Evolutionary conservation across 768 basidiomycete genomes (phyloP).

Genomic region (Rickenella mellea): DNA sequence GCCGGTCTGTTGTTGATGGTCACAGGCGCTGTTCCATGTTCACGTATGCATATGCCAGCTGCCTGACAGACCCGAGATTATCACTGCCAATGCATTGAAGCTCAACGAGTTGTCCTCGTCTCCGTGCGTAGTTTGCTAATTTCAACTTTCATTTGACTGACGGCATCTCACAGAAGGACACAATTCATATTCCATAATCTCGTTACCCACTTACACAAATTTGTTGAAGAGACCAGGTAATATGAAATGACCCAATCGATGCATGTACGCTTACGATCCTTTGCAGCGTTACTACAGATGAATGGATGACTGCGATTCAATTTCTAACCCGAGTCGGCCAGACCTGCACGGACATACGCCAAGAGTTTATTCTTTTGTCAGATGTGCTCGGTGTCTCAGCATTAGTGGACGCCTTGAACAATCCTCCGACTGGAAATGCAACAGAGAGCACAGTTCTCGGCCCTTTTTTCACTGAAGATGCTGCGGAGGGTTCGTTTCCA

Average conservation of each 20-base stretch:
- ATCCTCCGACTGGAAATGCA: slow-evolving; percentile 48
- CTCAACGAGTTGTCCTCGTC: slow-evolving; percentile 26
- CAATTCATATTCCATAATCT: slow-evolving; percentile 42
- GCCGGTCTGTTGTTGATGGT: slow-evolving; percentile 22
- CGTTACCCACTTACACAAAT: slow-evolving; percentile 64
- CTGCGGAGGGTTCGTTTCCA: slow-evolving; percentile 47
- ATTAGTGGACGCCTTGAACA: slow-evolving; percentile 68
- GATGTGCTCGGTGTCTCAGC: slow-evolving; percentile 73
- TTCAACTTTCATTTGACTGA: slow-evolving; percentile 5
- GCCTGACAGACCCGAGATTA: slow-evolving; percentile 37
- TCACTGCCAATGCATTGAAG: slow-evolving; percentile 38
- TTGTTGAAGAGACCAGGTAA: slow-evolving; percentile 59
- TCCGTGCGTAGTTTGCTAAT: slow-evolving; percentile 21
- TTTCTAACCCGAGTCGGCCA: slow-evolving; percentile 73
- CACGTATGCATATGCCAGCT: slow-evolving; percentile 20
- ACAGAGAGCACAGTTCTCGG: slow-evolving; percentile 75
- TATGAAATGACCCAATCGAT: slow-evolving; percentile 4
- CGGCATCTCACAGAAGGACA: slow-evolving; percentile 21
- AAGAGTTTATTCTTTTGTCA: slow-evolving; percentile 81
- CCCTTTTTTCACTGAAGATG: slow-evolving; percentile 75
- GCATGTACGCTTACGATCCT: neutral
- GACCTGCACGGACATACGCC: slow-evolving; percentile 51
- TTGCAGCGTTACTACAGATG: slow-evolving; percentile 60
- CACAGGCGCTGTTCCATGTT: neutral
- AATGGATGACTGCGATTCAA: slow-evolving; percentile 75